Conservation (phyloP, 2,329 filamentous ascomycete genomes). For the Cladobotryum protrusum region DNA sequence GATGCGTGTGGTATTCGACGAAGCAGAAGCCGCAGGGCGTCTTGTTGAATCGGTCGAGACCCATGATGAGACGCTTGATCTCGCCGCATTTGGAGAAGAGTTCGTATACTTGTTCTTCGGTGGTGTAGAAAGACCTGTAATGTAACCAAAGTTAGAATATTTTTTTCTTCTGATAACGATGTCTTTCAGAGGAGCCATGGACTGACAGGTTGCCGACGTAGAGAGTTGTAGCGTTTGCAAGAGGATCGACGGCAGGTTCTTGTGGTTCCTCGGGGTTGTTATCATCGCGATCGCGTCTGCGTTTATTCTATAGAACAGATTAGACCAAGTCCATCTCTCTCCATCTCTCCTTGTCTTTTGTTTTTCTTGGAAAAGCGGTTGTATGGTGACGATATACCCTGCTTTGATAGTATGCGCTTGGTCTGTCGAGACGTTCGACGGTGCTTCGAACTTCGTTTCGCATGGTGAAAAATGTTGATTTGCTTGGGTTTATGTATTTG, state of each 20-base stretch:
- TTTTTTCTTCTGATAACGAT: background rate
- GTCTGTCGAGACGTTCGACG: conserved; percentile 86
- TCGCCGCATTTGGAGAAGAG: conserved; percentile 94
- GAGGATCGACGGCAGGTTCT: conserved; percentile 57
- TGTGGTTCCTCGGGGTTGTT: conserved; percentile 41
- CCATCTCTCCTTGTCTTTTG: background rate
- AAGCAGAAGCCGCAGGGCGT: conserved; percentile 99
- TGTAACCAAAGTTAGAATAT: conserved; percentile 12
- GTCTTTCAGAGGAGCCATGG: background rate
- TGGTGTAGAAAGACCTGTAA: conserved; percentile 87
- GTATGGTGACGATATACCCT: conserved; percentile 51
- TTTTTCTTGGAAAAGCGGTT: background rate
- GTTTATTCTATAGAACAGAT: conserved; percentile 57
- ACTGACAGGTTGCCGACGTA: conserved; percentile 90
- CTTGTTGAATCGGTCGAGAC: conserved; percentile 92
- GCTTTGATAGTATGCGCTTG: conserved; percentile 85
- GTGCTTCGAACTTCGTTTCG: conserved; percentile 54
- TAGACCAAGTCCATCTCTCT: too few relatives aligned
- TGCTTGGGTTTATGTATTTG: background rate
- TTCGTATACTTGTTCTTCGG: conserved; percentile 97
- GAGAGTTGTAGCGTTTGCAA: conserved; percentile 84
- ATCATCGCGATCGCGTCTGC: conserved; percentile 57
- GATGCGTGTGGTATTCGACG: conserved; percentile 97
- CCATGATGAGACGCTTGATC: conserved; percentile 97
- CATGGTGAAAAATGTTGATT: conserved; percentile 33